A percentile compares a stretch with the other conserved stretches of the same genome.
These are phyloP conservation scores for Blastocystis sp. DNA, from an alignment of 352 stramenopile species.

Conservation along the genomic window DNA sequence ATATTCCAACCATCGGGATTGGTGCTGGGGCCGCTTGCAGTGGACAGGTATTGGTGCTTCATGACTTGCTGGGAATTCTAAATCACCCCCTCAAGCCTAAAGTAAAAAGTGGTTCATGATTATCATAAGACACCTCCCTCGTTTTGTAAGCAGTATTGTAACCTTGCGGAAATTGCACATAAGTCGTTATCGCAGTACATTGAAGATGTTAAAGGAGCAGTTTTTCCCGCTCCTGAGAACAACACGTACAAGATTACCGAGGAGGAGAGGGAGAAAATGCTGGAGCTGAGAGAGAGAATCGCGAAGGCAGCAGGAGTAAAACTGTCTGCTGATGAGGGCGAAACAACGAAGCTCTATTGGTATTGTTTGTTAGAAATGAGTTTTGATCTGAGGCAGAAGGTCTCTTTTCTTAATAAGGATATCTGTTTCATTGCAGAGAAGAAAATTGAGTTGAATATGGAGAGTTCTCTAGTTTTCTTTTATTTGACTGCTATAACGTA, in stretches of 20 bases:
- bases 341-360: conserved; percentile 54
- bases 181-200: conserved; percentile 87
- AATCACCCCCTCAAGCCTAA: conserved; percentile 78
- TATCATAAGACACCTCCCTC: conserved; percentile 90
- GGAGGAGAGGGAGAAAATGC: conserved; percentile 66
- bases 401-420: conserved; percentile 1
- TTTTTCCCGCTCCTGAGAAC: conserved; percentile 86
- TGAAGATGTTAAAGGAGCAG: conserved; percentile 84
- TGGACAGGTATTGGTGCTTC: conserved; percentile 89
- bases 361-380: background rate
- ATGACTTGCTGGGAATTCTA: conserved; percentile 95
- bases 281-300: conserved; percentile 67
- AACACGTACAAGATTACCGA: conserved; percentile 87
- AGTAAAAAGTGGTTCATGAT: background rate
- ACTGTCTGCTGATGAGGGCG: background rate
- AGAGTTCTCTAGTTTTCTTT: background rate
- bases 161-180: conserved; percentile 84
- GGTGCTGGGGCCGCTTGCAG: conserved; percentile 84
- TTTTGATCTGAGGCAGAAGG: background rate
- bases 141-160: conserved; percentile 95
- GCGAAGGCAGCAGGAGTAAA: conserved; percentile 56
- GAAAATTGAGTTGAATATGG: background rate
- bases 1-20: conserved; percentile 97
- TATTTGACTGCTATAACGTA: background rate
- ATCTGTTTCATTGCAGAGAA: background rate